Evolutionary conservation across 208 protist genomes (phyloP).

Genomic region (Acanthamoeba royreba): DNA sequence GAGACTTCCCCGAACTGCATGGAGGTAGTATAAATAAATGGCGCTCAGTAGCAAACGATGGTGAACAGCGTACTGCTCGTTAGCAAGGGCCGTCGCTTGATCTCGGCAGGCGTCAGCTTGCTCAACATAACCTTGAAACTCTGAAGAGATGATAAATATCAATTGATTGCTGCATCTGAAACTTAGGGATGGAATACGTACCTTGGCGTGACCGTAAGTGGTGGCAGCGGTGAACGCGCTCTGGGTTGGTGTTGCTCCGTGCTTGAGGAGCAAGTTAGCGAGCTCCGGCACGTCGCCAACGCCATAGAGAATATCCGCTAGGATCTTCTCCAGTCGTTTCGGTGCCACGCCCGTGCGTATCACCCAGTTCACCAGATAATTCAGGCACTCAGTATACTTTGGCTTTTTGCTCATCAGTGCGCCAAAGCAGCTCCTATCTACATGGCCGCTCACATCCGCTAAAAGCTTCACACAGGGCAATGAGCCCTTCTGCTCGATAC

Average conservation of each 20-base stretch:
- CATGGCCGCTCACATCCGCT: not conserved
- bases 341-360: not conserved
- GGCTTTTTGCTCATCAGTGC: not conserved
- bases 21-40: too few species aligned
- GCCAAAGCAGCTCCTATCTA: not conserved
- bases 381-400: not conserved
- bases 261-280: not conserved
- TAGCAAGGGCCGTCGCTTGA: not conserved
- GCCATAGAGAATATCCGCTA: not conserved
- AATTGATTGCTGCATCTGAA: too few species aligned
- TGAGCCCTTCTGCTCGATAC: not conserved
- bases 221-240: not conserved
- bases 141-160: not conserved
- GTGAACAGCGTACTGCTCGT: not conserved
- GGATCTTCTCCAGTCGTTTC: not conserved
- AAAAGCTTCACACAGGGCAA: not conserved
- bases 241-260: not conserved
- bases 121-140: not conserved
- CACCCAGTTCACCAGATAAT: not conserved
- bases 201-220: not conserved
- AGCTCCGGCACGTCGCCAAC: not conserved
- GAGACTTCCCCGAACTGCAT: not conserved
- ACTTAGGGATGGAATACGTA: not conserved
- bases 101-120: not conserved
- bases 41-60: too few species aligned